Base-by-base conservation (phyloP, 2,329 filamentous ascomycete genomes). In the Fusarium sp. region DNA sequence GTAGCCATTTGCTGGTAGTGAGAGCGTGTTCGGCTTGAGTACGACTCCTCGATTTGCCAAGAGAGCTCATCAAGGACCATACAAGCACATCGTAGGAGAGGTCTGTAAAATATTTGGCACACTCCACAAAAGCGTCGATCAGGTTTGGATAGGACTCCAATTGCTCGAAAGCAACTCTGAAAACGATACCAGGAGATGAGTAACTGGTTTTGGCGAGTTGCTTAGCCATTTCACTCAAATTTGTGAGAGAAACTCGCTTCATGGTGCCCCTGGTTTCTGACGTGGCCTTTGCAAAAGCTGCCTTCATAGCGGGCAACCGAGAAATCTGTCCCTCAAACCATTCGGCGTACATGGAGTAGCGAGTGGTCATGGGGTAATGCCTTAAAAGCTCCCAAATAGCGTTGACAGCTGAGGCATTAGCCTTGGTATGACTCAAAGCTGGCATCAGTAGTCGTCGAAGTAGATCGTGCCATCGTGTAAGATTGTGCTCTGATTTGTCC, bases 61-160 rank as follows among this genome's bases (percentile, higher is more conserved):
- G 84, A 4, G 90, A 91, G 79, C 91, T 97, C 83, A 99, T 90
- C 50, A 99, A 86, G 26, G 94, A 94, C 95, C 96, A 99, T 8
- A 94, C 93, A 50, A 99, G 87, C 38, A 98, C 94, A 81, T 99
- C 96, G 80, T 98, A 98, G 1, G 94, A 96, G 42, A 99, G 85
- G 62, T 94, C 91, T 3, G 96, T 98, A 77, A 98, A 98, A 81
- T 98, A 98, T 77, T 94, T 92, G 44, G 94, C 95, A 79, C 95
- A 98, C 80, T 98, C 95, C 20, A 98, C 95, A 70, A 99, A 94
- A 10, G 94, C 94, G 70, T 98, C 94, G 64, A 98, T 98, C 69
- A 99, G 88, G 80, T 98, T 99, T 80, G 93, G 93, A 81, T 99
- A 99, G 0, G 93, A 92, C 82, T 99, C 95, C 67, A 98, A 94